A percentile compares a stretch with the other conserved stretches of the same genome.
Conservation (phyloP, 441 rosid genomes). For the Raphanus hybrid region DNA sequence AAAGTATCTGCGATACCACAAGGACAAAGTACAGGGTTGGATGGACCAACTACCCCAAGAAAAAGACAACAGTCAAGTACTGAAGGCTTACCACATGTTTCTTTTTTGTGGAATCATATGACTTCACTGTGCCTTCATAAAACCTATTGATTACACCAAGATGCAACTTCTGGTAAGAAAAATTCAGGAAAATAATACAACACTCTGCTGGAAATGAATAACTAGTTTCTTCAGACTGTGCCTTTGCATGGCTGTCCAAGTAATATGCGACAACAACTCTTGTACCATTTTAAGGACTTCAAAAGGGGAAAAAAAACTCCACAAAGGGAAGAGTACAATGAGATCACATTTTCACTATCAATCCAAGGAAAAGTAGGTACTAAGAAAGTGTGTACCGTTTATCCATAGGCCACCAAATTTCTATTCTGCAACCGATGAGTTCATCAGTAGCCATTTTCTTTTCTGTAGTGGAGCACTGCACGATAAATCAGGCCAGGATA, state of each 20-base stretch:
- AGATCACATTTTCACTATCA: constrained; percentile 18
- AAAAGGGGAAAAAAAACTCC: not conserved
- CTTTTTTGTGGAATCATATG: constrained; percentile 84
- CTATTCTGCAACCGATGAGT: constrained; percentile 85
- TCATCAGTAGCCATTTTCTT: constrained; percentile 64
- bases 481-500: constrained; percentile 43
- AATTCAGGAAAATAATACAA: constrained; percentile 5
- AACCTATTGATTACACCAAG: constrained; percentile 66
- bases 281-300: not conserved
- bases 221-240: constrained; percentile 9
- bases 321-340: not conserved
- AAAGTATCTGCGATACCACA: constrained; percentile 65
- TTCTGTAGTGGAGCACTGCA: constrained; percentile 72
- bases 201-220: constrained; percentile 4
- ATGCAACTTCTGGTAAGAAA: constrained; percentile 25
- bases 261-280: not conserved
- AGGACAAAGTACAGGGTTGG: constrained; percentile 15
- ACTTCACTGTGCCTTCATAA: constrained; percentile 93
- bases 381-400: constrained; percentile 66
- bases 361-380: constrained; percentile 1
- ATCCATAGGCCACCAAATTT: constrained; percentile 99
- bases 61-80: constrained; percentile 27
- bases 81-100: constrained; percentile 86
- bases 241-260: constrained; percentile 20
- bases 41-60: constrained; percentile 21